Base-by-base conservation (phyloP, 2,329 filamentous ascomycete species). In the Diplodia mutila region DNA sequence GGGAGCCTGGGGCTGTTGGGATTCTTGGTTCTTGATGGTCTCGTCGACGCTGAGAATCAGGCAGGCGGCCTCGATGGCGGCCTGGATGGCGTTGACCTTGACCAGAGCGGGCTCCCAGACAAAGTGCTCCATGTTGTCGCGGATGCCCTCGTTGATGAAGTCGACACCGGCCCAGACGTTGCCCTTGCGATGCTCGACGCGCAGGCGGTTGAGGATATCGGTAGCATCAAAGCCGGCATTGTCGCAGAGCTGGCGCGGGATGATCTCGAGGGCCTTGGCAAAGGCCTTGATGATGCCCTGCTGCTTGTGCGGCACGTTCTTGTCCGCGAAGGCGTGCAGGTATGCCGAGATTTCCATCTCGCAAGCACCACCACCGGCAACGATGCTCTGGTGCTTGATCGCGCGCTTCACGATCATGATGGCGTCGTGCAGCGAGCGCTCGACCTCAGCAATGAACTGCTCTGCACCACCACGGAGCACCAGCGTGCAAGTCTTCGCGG, bases 401-500 rank as follows among this genome's bases (percentile, higher is more conserved):
- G 95, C 93, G 70, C 96, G 93, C 88, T 98, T 98, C 77, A 99
- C 95, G 76, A 99, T 97, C 95, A 99, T 99, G 82, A 99, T 98
- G 74, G 95, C 95, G 76, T 99, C 95, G 85, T 99, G 95, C 72
- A 99, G 87, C 77, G 93, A 97, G 71, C 95, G 92, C 85, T 99
- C 95, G 1, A 97, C 95, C 81, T 99, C 95, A 68, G 95, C 95
- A 75, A 99, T 99, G 83, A 99, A 99, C 80, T 99, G 95, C 84
- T 99, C 95, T 42, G 95, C 95, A 72, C 95, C 95, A 76, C 95
- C 95, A 77, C 95, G 92, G 70, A 99, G 90, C 49, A 99, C 89
- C 23, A 99, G 85, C 11, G 95, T 99, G 86, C 95, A 99, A 1
- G 95, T 98, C 87, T 97, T 97, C 71, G 95, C 94, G 76, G 90